A percentile compares a stretch with the other conserved stretches of the same genome.
phyloP scores from a whole-genome alignment of 345 rosid genomes.

The Eucalyptus albens region DNA sequence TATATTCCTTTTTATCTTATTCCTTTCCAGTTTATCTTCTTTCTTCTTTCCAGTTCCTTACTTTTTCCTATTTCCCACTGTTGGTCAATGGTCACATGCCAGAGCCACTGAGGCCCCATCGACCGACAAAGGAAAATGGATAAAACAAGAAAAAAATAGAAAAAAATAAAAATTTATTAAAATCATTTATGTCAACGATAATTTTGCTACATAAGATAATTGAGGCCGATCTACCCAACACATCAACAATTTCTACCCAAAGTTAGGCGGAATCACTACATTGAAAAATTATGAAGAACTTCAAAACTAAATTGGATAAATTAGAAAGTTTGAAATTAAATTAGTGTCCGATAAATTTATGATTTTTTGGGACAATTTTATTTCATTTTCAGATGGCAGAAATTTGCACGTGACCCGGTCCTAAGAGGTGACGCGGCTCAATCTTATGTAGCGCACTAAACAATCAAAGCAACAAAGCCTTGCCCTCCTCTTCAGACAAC shows the following conservation, averaged over 20 bases:
- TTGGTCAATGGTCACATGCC: background rate
- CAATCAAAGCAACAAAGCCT: background rate
- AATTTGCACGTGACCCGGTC: background rate
- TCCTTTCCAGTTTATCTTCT: too few species aligned
- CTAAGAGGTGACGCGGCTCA: background rate
- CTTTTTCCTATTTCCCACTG: background rate
- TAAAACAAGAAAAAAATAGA: background rate
- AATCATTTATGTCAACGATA: background rate
- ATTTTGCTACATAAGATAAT: background rate
- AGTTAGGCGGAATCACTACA: too few species aligned
- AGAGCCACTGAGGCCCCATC: background rate
- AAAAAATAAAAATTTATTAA: background rate
- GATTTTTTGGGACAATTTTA: background rate
- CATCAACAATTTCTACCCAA: too few species aligned
- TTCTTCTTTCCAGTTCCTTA: background rate
- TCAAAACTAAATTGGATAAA: background rate
- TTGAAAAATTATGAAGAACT: too few species aligned
- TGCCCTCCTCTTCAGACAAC: background rate
- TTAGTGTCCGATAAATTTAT: background rate
- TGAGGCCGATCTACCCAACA: background rate
- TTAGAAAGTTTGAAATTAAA: background rate
- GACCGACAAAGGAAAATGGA: background rate
- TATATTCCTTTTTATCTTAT: too few species aligned
- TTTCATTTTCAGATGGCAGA: background rate
- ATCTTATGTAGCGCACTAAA: background rate